Evolutionary conservation across 352 stramenopile species (phyloP).

Genomic region (Thalassiosira exigua): DNA sequence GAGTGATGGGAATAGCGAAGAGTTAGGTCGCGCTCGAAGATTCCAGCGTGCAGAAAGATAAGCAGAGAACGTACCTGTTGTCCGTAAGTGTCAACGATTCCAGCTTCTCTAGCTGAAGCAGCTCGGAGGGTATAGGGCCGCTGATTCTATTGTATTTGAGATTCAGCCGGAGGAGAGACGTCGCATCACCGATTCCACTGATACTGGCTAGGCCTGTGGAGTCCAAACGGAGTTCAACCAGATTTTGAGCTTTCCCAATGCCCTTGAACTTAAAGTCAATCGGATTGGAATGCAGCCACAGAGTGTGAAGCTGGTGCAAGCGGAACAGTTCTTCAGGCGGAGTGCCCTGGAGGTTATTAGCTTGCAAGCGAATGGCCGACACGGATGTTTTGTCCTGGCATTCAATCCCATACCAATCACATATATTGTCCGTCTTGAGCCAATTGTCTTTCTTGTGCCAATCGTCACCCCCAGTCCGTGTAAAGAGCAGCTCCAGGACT

Average conservation of each 20-base stretch:
- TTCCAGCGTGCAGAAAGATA: too few relatives aligned
- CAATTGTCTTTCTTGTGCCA: slow-evolving; percentile 79
- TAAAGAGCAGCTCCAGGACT: slow-evolving; percentile 77
- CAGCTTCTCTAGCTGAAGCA: slow-evolving; percentile 65
- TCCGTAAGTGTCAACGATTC: slow-evolving; percentile 64
- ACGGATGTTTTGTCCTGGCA: slow-evolving; percentile 69
- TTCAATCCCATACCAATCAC: slow-evolving; percentile 79
- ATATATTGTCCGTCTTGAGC: slow-evolving; percentile 66
- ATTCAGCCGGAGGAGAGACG: slow-evolving; percentile 68
- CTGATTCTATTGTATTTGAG: slow-evolving; percentile 76
- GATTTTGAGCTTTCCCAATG: slow-evolving; percentile 76
- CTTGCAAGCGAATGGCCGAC: slow-evolving; percentile 64
- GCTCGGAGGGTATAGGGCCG: slow-evolving; percentile 60
- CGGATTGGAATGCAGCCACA: slow-evolving; percentile 79
- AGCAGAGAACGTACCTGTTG: slow-evolving; percentile 56
- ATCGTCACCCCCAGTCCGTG: slow-evolving; percentile 59
- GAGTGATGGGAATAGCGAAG: too few relatives aligned
- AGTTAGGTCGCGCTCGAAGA: too few relatives aligned
- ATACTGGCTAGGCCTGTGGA: slow-evolving; percentile 75
- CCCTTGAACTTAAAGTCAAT: slow-evolving; percentile 84
- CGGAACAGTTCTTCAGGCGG: slow-evolving; percentile 68
- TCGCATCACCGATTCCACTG: slow-evolving; percentile 61
- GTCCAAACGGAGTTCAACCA: slow-evolving; percentile 79
- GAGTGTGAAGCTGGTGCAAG: slow-evolving; percentile 70
- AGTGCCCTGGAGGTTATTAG: slow-evolving; percentile 73